phyloP scores from a whole-genome alignment of 345 rosid genomes.

The Streptanthus diversifolius region DNA sequence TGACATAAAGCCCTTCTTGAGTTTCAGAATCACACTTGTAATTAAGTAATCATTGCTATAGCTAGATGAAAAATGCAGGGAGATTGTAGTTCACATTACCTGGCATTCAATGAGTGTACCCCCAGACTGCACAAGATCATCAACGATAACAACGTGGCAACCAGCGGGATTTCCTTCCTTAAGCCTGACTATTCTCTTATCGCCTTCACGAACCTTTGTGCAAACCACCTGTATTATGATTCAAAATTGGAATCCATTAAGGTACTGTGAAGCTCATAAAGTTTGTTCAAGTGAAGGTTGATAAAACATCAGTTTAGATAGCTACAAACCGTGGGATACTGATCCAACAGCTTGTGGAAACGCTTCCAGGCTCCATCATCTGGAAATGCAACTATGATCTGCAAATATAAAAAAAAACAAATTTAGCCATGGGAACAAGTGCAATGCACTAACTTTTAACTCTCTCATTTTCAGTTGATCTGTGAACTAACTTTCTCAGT shows the following conservation, averaged over 20 bases:
- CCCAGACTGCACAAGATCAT: constrained; percentile 96
- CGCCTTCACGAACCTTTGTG: constrained; percentile 93
- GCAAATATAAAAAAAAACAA: constrained; percentile 10
- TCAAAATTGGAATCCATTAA: constrained; percentile 17
- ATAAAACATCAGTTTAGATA: not conserved
- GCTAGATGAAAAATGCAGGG: not conserved
- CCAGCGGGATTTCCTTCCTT: constrained; percentile 94
- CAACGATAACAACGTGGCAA: constrained; percentile 91
- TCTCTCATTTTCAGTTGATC: not conserved
- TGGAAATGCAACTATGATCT: constrained; percentile 93
- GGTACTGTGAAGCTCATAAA: not conserved
- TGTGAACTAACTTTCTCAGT: constrained; percentile 56
- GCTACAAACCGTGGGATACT: constrained; percentile 69
- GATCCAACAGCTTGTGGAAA: constrained; percentile 85
- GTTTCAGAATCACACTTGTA: not conserved
- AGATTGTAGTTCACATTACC: constrained; percentile 38
- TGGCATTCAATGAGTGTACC: constrained; percentile 98
- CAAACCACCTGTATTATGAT: constrained; percentile 69
- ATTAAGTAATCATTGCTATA: not conserved
- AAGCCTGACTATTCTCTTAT: constrained; percentile 79
- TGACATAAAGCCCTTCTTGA: not conserved
- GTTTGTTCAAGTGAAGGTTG: not conserved
- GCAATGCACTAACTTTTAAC: not conserved
- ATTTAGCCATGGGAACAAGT: not conserved
- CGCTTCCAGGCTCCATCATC: constrained; percentile 99